phyloP scores from a whole-genome alignment of 192 early-diverging fungal species.

The Entrophospora sp. region DNA sequence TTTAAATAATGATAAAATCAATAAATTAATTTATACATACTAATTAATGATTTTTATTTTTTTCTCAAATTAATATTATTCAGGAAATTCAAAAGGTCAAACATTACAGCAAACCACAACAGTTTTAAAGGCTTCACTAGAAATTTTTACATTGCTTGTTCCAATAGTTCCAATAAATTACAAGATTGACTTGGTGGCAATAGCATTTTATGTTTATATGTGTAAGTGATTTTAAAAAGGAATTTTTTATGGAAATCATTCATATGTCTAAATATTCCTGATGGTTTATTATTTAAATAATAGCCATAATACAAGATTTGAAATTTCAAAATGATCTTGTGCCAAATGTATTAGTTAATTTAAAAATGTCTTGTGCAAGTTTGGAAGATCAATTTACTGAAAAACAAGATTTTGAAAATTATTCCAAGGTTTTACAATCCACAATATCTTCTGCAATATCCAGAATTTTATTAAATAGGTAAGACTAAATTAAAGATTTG shows the following conservation, averaged over 20 bases:
- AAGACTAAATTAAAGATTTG: background rate
- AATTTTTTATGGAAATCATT: background rate
- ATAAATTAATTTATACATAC: too few species aligned
- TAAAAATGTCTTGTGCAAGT: conserved; percentile 37
- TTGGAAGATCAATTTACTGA: conserved; percentile 9
- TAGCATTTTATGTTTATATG: conserved; percentile 41
- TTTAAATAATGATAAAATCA: background rate
- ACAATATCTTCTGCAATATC: background rate
- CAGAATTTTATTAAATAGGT: conserved; percentile 21
- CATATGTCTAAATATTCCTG: background rate
- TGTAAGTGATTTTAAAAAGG: conserved; percentile 22
- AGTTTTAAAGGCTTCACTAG: conserved; percentile 31
- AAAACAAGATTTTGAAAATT: conserved; percentile 14
- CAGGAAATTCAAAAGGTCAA: background rate
- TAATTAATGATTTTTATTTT: too few species aligned
- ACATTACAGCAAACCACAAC: conserved; percentile 22
- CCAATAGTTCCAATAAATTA: conserved; percentile 34
- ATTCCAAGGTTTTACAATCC: conserved; percentile 21
- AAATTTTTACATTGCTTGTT: conserved; percentile 37
- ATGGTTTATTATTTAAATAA: background rate
- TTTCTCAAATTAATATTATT: background rate
- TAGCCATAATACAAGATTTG: conserved; percentile 36
- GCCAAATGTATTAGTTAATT: conserved; percentile 33
- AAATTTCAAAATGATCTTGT: conserved; percentile 36
- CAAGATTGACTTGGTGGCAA: conserved; percentile 38